phyloP scores from a whole-genome alignment of 371 early-diverging fungal species.

The Lichtheimia corymbifera region DNA sequence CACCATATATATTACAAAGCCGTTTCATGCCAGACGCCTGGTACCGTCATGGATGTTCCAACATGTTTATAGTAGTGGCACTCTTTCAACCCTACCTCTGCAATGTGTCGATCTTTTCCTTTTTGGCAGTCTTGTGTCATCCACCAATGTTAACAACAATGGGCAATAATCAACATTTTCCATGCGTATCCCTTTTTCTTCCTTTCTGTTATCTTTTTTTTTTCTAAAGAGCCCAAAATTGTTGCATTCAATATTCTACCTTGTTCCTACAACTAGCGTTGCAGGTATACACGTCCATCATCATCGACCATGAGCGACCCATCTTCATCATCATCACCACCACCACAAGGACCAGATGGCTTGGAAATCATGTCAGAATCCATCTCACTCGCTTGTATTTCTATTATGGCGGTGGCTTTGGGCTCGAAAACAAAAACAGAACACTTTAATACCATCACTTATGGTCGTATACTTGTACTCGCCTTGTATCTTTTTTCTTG shows the following conservation, averaged over 20 bases:
- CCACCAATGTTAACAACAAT: constrained; percentile 2
- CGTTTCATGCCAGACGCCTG: too few relatives aligned
- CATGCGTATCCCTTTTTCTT: not conserved
- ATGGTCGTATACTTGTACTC: constrained; percentile 22
- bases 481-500: constrained; percentile 19
- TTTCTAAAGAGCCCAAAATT: not conserved
- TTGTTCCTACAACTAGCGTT: not conserved
- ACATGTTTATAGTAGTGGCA: too few relatives aligned
- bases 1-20: too few relatives aligned
- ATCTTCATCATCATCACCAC: not conserved
- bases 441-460: constrained; percentile 13
- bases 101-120: not conserved
- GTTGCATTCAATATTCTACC: not conserved
- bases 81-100: not conserved
- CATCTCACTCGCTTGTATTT: constrained; percentile 20
- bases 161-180: not conserved
- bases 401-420: constrained; percentile 13
- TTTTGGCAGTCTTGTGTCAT: not conserved
- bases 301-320: not conserved
- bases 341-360: constrained; percentile 14
- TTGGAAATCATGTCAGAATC: constrained; percentile 21
- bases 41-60: too few relatives aligned
- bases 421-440: constrained; percentile 22
- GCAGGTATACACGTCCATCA: not conserved
- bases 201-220: not conserved